Conservation (phyloP, 306 rosid species). For the Oemleria cerasiformis region DNA sequence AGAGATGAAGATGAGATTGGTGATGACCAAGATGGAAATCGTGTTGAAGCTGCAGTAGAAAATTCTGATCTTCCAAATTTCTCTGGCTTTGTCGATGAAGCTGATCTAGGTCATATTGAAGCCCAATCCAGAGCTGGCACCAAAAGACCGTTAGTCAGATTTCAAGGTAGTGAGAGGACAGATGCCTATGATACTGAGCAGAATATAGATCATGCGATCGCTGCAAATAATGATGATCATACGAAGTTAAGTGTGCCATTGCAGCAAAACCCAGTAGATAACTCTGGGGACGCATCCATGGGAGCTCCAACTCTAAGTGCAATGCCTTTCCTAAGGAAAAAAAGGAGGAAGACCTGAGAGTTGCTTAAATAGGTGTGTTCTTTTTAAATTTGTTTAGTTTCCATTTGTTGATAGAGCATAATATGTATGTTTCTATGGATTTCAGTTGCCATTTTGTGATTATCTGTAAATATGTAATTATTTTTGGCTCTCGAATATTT, state of each 20-base stretch:
- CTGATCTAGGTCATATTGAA: not conserved
- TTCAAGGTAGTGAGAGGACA: not conserved
- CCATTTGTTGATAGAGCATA: no score
- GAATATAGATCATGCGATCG: constrained; percentile 18
- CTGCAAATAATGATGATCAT: constrained; percentile 23
- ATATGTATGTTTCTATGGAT: no score
- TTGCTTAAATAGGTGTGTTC: not conserved
- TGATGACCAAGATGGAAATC: constrained; percentile 26
- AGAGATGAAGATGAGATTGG: constrained; percentile 39
- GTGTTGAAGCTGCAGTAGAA: constrained; percentile 19
- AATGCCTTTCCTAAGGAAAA: constrained; percentile 72
- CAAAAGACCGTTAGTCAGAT: not conserved
- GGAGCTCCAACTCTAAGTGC: constrained; percentile 53
- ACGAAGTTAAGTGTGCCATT: constrained; percentile 17
- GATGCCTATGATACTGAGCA: constrained; percentile 19
- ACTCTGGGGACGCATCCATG: constrained; percentile 17
- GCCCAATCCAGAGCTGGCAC: constrained; percentile 1
- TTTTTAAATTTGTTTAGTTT: no score
- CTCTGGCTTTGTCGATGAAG: constrained; percentile 30
- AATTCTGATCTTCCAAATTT: constrained; percentile 20
- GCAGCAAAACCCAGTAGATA: constrained; percentile 29
- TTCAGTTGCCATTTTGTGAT: not conserved
- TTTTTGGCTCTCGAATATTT: not conserved
- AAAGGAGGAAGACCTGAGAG: constrained; percentile 47
- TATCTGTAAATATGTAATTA: not conserved